A percentile compares a stretch with the other conserved stretches of the same genome.
phyloP scores from a whole-genome alignment of 345 rosid genomes.

The Bretschneidera sinensis region DNA sequence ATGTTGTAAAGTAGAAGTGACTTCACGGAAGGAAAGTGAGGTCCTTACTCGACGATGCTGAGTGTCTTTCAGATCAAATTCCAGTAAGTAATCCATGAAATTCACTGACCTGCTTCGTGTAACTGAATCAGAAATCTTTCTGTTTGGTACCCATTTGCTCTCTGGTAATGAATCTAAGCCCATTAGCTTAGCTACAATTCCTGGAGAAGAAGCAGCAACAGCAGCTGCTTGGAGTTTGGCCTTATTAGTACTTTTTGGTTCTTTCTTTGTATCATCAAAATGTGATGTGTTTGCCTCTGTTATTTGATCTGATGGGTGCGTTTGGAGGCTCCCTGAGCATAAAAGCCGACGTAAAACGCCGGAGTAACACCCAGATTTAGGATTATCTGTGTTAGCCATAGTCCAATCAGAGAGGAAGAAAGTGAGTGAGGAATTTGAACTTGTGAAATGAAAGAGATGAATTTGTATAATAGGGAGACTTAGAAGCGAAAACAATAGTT shows the following conservation, averaged over 20 bases:
- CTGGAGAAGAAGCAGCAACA: conserved; percentile 30
- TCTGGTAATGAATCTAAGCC: conserved; percentile 67
- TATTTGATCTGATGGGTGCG: conserved; percentile 54
- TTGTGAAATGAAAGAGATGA: not conserved
- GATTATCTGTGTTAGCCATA: conserved; percentile 31
- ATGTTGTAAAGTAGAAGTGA: conserved; percentile 20
- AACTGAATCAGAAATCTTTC: conserved; percentile 39
- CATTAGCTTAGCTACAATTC: conserved; percentile 85
- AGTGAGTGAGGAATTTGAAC: conserved; percentile 6
- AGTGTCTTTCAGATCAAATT: conserved; percentile 30
- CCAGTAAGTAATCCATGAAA: conserved; percentile 72
- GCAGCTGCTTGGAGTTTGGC: conserved; percentile 14
- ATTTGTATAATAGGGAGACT: not conserved
- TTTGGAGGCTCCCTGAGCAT: conserved; percentile 63
- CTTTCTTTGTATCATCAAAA: conserved; percentile 19
- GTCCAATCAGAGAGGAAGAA: not conserved
- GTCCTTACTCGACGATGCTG: conserved; percentile 59
- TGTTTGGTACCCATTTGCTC: conserved; percentile 32
- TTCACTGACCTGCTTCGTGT: conserved; percentile 77
- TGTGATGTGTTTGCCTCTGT: conserved; percentile 22
- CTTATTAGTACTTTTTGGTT: conserved; percentile 1
- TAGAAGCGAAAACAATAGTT: conserved; percentile 11
- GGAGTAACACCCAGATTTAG: conserved; percentile 62
- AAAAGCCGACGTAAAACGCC: conserved; percentile 49
- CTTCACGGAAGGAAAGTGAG: conserved; percentile 78